Percentiles rank a stretch among this genome's conserved stretches.
Evolutionary conservation across 2,329 filamentous ascomycete genomes (phyloP).

Genomic region (Ophiostoma sp.): DNA sequence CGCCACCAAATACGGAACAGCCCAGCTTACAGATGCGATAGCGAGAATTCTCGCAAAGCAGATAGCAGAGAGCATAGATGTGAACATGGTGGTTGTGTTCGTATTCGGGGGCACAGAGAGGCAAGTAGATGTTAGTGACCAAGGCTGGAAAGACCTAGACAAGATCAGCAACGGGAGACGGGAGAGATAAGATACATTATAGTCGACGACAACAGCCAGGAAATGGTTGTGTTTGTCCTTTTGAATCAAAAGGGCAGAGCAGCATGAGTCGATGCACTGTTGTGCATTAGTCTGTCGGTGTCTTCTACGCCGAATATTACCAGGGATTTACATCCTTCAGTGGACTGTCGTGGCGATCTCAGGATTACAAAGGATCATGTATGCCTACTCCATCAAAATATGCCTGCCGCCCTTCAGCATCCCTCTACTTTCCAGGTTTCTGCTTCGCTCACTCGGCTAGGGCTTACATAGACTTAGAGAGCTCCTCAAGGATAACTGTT

Average conservation of each 20-base stretch:
- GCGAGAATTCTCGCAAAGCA: neutral
- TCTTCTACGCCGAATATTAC: neutral
- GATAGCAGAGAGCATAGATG: neutral
- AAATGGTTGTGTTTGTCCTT: neutral
- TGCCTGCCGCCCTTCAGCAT: neutral
- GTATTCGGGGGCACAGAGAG: too few species aligned
- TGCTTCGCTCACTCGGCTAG: neutral
- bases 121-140: too few species aligned
- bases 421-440: neutral
- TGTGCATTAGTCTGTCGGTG: too few species aligned
- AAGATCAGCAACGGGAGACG: too few species aligned
- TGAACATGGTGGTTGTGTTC: neutral
- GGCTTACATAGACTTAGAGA: neutral
- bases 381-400: constrained; percentile 2
- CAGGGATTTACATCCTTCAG: neutral
- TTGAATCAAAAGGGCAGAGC: too few species aligned
- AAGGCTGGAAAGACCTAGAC: too few species aligned
- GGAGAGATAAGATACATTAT: too few species aligned
- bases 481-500: too few species aligned
- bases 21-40: neutral
- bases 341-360: constrained; percentile 15
- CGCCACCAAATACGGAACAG: neutral
- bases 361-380: neutral
- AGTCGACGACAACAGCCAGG: neutral
- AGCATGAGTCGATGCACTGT: too few species aligned